These are phyloP conservation scores for Pilaira anomala DNA, from an alignment of 192 early-diverging fungal genomes.

Conservation along the genomic window DNA sequence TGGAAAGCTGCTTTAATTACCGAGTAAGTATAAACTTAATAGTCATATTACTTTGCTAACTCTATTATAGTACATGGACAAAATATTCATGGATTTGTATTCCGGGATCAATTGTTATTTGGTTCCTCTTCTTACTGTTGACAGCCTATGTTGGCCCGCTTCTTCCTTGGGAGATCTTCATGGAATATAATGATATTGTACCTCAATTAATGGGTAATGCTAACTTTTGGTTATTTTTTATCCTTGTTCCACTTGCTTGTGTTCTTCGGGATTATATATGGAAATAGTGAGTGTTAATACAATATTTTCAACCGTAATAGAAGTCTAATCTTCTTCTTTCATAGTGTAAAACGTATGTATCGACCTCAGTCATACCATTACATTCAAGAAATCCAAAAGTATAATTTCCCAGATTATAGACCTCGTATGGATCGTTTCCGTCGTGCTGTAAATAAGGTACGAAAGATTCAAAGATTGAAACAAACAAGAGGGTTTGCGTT, in stretches of 20 bases:
- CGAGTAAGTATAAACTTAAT: conserved; percentile 47
- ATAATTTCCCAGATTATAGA: conserved; percentile 96
- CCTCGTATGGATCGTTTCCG: conserved; percentile 97
- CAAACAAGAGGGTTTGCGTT: conserved; percentile 92
- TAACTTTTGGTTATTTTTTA: conserved; percentile 83
- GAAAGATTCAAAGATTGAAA: conserved; percentile 86
- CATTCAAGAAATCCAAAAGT: conserved; percentile 98
- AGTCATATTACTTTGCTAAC: not conserved
- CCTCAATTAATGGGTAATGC: conserved; percentile 61
- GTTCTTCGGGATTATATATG: conserved; percentile 86
- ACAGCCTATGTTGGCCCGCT: conserved; percentile 79
- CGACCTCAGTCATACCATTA: conserved; percentile 85
- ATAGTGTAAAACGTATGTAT: conserved; percentile 72
- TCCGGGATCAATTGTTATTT: conserved; percentile 84
- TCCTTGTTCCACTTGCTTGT: conserved; percentile 77
- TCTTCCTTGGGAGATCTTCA: conserved; percentile 53
- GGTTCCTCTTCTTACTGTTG: conserved; percentile 83
- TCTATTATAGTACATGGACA: conserved; percentile 74
- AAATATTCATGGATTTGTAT: conserved; percentile 89
- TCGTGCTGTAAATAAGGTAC: conserved; percentile 95
- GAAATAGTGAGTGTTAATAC: conserved; percentile 80
- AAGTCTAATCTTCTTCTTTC: not conserved
- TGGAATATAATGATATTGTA: conserved; percentile 71
- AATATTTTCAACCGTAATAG: not conserved
- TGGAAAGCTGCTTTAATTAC: conserved; percentile 87